phyloP scores from a whole-genome alignment of 306 rosid species.

The Casuarina glauca region DNA sequence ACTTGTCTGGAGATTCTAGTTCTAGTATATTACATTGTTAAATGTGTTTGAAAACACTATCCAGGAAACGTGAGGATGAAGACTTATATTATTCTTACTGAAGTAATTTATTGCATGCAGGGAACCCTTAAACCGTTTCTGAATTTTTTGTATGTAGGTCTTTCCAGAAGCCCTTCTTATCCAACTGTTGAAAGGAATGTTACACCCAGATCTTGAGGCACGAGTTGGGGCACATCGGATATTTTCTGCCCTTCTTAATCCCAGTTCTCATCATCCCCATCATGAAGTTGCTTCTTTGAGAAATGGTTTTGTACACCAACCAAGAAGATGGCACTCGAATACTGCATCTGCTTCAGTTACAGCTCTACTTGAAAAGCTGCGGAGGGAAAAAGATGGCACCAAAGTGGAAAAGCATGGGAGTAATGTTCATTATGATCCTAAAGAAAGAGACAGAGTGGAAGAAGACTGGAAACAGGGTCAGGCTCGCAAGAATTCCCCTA shows the following conservation, averaged over 20 bases:
- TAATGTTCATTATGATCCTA: conserved; percentile 41
- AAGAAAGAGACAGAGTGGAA: conserved; percentile 47
- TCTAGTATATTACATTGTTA: conserved; percentile 4
- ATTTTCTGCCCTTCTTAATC: conserved; percentile 78
- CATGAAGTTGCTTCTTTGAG: conserved; percentile 53
- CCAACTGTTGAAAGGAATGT: conserved; percentile 85
- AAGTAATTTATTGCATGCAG: background rate
- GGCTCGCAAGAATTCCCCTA: conserved; percentile 64
- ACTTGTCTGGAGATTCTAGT: background rate
- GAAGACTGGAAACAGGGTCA: conserved; percentile 71
- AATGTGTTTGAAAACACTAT: background rate
- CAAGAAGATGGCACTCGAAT: conserved; percentile 55
- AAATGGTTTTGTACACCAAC: conserved; percentile 58
- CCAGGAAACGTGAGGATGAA: conserved; percentile 1
- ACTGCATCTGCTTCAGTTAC: conserved; percentile 77
- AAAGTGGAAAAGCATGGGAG: conserved; percentile 46
- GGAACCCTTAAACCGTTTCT: background rate
- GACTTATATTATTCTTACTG: conserved; percentile 3
- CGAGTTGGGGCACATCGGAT: conserved; percentile 93
- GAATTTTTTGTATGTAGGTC: conserved; percentile 46
- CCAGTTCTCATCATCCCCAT: conserved; percentile 53
- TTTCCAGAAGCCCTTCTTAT: conserved; percentile 91
- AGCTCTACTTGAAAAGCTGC: conserved; percentile 91
- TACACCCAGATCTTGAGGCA: conserved; percentile 77
- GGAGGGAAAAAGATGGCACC: conserved; percentile 60